phyloP scores from a whole-genome alignment of 352 stramenopile genomes.

The Elongisporangium undulatum region DNA sequence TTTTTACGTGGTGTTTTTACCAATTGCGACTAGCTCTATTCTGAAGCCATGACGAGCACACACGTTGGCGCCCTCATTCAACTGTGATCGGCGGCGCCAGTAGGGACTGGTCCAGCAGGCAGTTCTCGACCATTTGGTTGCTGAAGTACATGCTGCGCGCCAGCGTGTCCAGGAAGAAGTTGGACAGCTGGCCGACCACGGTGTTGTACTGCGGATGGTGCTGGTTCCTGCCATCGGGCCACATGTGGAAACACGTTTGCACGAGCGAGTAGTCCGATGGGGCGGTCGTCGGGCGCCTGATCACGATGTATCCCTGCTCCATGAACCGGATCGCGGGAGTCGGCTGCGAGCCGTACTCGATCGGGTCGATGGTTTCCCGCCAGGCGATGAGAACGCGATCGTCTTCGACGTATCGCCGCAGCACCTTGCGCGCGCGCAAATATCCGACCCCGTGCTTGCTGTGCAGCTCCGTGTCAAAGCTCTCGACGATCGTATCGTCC shows the following conservation, averaged over 20 bases:
- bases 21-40: too few species aligned
- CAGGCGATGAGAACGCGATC: conserved; percentile 33
- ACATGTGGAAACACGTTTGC: conserved; percentile 33
- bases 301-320: conserved; percentile 30
- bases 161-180: background rate
- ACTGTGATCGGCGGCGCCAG: too few species aligned
- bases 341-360: conserved; percentile 29
- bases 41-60: too few species aligned
- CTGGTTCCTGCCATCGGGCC: conserved; percentile 10
- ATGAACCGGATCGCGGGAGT: conserved; percentile 25
- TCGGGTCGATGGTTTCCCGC: conserved; percentile 28
- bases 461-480: conserved; percentile 28
- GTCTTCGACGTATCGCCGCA: conserved; percentile 24
- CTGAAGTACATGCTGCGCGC: conserved; percentile 3
- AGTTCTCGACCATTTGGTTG: conserved; percentile 27
- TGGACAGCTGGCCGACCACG: background rate
- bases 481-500: conserved; percentile 33
- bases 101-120: conserved; percentile 27
- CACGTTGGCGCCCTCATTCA: too few species aligned
- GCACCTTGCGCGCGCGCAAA: conserved; percentile 29
- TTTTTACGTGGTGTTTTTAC: background rate
- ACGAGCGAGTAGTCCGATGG: conserved; percentile 20
- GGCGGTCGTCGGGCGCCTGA: conserved; percentile 16
- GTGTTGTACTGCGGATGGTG: background rate
- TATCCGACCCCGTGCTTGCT: conserved; percentile 26